Conservation (phyloP, 2,329 filamentous ascomycete genomes). For the Zymoseptoria ardabiliae region DNA sequence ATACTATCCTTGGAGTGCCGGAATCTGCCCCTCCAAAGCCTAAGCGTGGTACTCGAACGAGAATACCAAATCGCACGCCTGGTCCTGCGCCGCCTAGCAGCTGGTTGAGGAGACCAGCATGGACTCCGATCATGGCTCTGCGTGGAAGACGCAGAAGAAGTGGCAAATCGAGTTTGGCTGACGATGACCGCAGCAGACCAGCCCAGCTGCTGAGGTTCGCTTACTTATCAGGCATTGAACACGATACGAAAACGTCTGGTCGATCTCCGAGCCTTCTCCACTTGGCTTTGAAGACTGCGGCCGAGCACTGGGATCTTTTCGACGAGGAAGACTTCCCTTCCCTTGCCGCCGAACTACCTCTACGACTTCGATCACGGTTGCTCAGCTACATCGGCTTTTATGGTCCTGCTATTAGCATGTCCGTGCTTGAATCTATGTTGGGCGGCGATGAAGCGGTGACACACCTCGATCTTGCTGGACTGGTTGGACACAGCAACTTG, state of each 20-base stretch:
- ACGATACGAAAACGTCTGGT: not conserved
- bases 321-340: slow-evolving; percentile 51
- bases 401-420: slow-evolving; percentile 36
- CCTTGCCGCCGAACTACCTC: slow-evolving; percentile 44
- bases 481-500: slow-evolving; percentile 41
- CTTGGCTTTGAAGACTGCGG: slow-evolving; percentile 46
- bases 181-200: slow-evolving; percentile 20
- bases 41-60: slow-evolving; percentile 32
- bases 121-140: slow-evolving; percentile 14
- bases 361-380: slow-evolving; percentile 45
- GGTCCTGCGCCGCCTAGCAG: slow-evolving; percentile 42
- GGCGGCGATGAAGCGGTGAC: slow-evolving; percentile 39
- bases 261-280: slow-evolving; percentile 42
- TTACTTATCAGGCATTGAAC: slow-evolving; percentile 12
- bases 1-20: slow-evolving; percentile 38
- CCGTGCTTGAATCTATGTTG: slow-evolving; percentile 47
- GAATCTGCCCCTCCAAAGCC: slow-evolving; percentile 41
- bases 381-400: slow-evolving; percentile 51
- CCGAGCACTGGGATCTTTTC: slow-evolving; percentile 50
- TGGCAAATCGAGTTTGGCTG: slow-evolving; percentile 5
- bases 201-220: slow-evolving; percentile 22
- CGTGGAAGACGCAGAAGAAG: slow-evolving; percentile 14
- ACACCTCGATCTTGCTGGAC: slow-evolving; percentile 47
- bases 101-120: slow-evolving; percentile 34
- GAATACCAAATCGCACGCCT: slow-evolving; percentile 30